Percentiles rank a stretch among this genome's conserved stretches.
Evolutionary conservation across 345 rosid species (phyloP).

Genomic region (Eucalyptus regnans): DNA sequence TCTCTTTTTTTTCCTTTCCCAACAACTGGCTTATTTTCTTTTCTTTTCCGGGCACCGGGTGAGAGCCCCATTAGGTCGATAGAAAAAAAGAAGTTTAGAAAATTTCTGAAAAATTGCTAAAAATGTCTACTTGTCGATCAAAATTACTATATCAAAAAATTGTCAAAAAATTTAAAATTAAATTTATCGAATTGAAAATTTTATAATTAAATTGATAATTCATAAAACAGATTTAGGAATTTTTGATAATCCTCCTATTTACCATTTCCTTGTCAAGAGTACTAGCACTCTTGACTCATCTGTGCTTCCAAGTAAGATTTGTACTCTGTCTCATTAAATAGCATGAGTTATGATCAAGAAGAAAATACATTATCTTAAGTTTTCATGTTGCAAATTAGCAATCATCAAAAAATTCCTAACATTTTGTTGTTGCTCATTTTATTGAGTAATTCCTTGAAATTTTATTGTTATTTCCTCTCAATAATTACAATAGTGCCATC

Average conservation of each 20-base stretch:
- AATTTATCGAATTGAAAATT: background rate
- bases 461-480: background rate
- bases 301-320: background rate
- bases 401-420: background rate
- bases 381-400: background rate
- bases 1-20: background rate
- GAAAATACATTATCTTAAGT: background rate
- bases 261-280: background rate
- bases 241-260: background rate
- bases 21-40: rapidly evolving
- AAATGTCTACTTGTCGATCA: background rate
- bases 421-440: background rate
- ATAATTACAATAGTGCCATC: background rate
- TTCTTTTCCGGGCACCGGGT: no score
- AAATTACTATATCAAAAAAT: background rate
- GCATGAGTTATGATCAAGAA: background rate
- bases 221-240: rapidly evolving
- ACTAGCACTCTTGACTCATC: background rate
- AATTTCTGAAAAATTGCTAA: background rate
- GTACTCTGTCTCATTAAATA: background rate
- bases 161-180: rapidly evolving
- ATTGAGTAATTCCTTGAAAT: background rate
- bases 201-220: background rate
- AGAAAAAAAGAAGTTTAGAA: background rate
- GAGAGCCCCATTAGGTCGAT: no score